phyloP scores from a whole-genome alignment of 73 alveolate species.

The Tetrahymena borealis region DNA sequence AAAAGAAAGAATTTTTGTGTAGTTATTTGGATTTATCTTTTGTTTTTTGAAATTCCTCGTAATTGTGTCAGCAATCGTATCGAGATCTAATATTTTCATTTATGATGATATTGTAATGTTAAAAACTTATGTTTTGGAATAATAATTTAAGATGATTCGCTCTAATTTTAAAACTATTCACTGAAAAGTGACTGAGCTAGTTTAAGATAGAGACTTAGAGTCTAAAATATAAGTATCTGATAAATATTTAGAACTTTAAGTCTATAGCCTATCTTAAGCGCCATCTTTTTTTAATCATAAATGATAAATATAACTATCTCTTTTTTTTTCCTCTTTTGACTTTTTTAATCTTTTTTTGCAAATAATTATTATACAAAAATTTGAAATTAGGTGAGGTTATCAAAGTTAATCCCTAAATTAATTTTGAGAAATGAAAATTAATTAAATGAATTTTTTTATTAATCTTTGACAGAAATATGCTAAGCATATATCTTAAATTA shows the following conservation, averaged over 20 bases:
- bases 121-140: background rate
- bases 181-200: background rate
- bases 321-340: background rate
- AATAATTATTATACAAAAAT: background rate
- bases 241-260: background rate
- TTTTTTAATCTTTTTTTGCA: background rate
- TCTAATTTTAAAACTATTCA: background rate
- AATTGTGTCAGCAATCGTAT: background rate
- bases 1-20: background rate
- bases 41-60: background rate
- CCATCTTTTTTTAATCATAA: too few species aligned
- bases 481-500: too few species aligned
- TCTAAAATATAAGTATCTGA: background rate
- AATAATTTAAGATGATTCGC: background rate
- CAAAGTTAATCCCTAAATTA: too few species aligned
- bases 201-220: background rate
- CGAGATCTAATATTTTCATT: background rate
- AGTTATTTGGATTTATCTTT: background rate
- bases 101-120: background rate
- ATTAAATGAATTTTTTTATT: too few species aligned
- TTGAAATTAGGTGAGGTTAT: background rate
- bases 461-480: too few species aligned
- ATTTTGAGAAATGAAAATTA: too few species aligned
- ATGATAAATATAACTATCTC: background rate
- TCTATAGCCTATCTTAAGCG: too few species aligned